Evolutionary conservation across 2,329 filamentous ascomycete species (phyloP), one percentile per base, ranked within the genome.

Genomic region (Sclerotinia minor): DNA sequence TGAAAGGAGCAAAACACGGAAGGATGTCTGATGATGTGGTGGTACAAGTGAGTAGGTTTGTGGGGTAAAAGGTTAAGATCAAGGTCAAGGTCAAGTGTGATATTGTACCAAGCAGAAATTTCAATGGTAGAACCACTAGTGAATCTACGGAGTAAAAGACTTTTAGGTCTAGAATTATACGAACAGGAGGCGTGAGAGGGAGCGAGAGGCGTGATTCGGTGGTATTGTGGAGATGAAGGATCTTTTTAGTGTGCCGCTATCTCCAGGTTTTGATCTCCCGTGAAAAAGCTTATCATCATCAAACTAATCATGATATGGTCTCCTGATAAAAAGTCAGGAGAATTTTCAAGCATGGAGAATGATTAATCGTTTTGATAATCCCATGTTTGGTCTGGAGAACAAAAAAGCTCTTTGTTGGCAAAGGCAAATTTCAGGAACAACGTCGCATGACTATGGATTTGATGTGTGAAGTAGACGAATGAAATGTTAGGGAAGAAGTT

Each of bases 301-400:
- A 54, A n/a, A 54, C 19, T 35, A 35, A 35, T 54, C n/a, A 54
- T 54, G 52, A 54, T 54, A 32, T 57, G 54, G 35, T 57, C 54
- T 57, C 54, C 54, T 57, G 54, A 57, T 41, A 24, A 24, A 17
- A 19, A 24, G n/a, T 2, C 54, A 26, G 19, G 24, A 57, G 54
- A 24, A 57, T 41, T 41, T 38, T n/a, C n/a, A 8, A 41, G 5
- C 8, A 24, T 9, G 24, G 19, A 26, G 54, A 41, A 41, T 57
- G n/a, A 57, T 57, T 24, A 41, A 57, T 41, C 54, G 19, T 57
- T 57, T 57, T 57, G 32, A n/a, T 38, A 57, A 41, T 57, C 21
- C n/a, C 41, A 35, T 24, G 38, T 50, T 50, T 41, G 54, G 54
- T 57, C 54, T 57, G 54, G 32, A 57, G 54, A 57, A 57, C 54